These are phyloP conservation scores for Calycina herbarum DNA, from an alignment of 2,329 filamentous ascomycete species.

Conservation along the genomic window DNA sequence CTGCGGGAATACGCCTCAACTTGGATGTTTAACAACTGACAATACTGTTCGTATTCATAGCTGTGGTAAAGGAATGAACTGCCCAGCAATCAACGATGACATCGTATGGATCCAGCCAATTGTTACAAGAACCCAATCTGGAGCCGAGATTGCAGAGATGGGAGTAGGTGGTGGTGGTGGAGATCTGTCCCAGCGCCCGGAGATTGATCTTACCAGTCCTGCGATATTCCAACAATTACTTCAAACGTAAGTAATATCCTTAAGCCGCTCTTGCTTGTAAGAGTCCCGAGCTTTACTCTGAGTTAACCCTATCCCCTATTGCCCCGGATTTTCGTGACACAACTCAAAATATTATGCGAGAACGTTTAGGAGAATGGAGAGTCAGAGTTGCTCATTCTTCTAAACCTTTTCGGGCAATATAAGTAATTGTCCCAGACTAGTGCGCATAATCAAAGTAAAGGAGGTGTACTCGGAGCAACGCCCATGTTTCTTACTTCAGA, in stretches of 20 bases:
- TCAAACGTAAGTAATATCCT: slow-evolving; percentile 45
- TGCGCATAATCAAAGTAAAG: too few species aligned
- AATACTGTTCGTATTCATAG: slow-evolving; percentile 72
- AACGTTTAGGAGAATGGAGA: too few species aligned
- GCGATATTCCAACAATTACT: slow-evolving; percentile 52
- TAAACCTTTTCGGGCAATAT: too few species aligned
- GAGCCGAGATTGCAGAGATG: slow-evolving; percentile 66
- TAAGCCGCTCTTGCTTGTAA: slow-evolving; percentile 39
- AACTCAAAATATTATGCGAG: too few species aligned
- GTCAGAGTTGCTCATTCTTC: too few species aligned
- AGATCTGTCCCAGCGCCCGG: slow-evolving; percentile 68
- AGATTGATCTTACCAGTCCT: slow-evolving; percentile 58
- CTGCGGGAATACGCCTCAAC: slow-evolving; percentile 68
- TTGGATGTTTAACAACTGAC: slow-evolving; percentile 70
- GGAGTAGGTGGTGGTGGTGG: slow-evolving; percentile 79
- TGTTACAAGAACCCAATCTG: slow-evolving; percentile 61
- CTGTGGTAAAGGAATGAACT: slow-evolving; percentile 73
- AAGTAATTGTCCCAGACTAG: too few species aligned
- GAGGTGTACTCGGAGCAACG: too few species aligned
- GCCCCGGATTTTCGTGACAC: too few species aligned
- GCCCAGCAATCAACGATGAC: slow-evolving; percentile 48
- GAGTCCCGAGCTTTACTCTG: too few species aligned
- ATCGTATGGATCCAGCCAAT: slow-evolving; percentile 80
- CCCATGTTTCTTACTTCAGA: not conserved
- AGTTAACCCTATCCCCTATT: too few species aligned